Base-by-base conservation (phyloP, 2,329 filamentous ascomycete species). In the Sporothrix phasma region DNA sequence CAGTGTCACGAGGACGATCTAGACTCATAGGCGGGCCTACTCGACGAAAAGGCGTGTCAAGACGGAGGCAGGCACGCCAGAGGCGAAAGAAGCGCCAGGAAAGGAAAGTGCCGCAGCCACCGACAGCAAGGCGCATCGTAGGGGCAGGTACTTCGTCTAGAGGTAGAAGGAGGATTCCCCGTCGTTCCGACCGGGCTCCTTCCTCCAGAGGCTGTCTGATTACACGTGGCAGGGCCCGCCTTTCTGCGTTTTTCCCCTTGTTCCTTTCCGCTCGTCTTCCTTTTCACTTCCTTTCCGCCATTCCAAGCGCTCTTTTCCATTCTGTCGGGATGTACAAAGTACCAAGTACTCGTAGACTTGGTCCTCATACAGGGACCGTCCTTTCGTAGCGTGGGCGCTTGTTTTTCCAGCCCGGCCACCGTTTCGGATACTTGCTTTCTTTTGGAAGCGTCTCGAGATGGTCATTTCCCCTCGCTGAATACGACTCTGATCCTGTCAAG, bases 211-310 rank as follows among this genome's bases (percentile, higher is more conserved):
- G 31, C 39, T 31, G 24, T 43, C 26, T 5, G 8, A 62, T 45
- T 49, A 49, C 63, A 65, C 58, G 59, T 65, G 49, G 58, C 58
- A 60, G 46, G 29, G 49, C 59, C 39, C 37, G 31, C 61, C 37
- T 58, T 54, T 51, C n/a, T 15, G 37, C 13, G 39, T 61, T 56
- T 39, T 24, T n/a, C 49, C 15, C 31, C 22, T 39, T n/a, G n/a
- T 29, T 19, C 17, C 3, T 11, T 26, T 22, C 37, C 51, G n/a
- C 51, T 37, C 51, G 19, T 17, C n/a, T 31, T 19, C 24, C 31
- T 22, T 15, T 56, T 24, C 51, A 22, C 31, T n/a, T n/a, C n/a
- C n/a, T n/a, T n/a, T n/a, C n/a, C n/a, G n/a, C n/a, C n/a, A n/a
- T n/a, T n/a, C n/a, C n/a, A n/a, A n/a, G n/a, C 37, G 54, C 13